Percentiles rank a stretch among this genome's conserved stretches.
phyloP scores from a whole-genome alignment of 441 rosid genomes.

The Geranium incanum region DNA sequence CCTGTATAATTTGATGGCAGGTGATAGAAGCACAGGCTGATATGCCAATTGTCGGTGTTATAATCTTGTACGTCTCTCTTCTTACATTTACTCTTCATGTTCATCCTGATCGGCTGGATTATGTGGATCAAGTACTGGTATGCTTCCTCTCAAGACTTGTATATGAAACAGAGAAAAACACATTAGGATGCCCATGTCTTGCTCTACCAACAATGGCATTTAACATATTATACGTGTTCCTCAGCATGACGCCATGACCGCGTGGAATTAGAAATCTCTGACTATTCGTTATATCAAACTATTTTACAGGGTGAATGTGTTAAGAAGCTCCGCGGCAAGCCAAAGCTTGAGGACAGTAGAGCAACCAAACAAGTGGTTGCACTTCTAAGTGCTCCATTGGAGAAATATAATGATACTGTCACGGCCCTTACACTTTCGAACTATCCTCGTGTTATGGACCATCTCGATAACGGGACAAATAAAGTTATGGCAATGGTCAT shows the following conservation, averaged over 20 bases:
- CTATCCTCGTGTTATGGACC: constrained; percentile 62
- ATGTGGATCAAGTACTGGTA: constrained; percentile 71
- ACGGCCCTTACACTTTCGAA: constrained; percentile 55
- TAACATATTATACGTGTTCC: constrained; percentile 11
- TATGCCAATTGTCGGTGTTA: constrained; percentile 60
- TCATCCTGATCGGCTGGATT: constrained; percentile 65
- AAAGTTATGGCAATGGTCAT: constrained; percentile 69
- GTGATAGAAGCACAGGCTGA: constrained; percentile 57
- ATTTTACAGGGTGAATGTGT: constrained; percentile 47
- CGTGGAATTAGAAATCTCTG: constrained; percentile 1
- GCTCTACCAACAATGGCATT: background rate
- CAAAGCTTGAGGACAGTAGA: constrained; percentile 48
- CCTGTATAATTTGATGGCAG: constrained; percentile 26
- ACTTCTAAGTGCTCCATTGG: constrained; percentile 62
- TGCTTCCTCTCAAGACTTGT: constrained; percentile 23
- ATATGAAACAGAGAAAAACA: background rate
- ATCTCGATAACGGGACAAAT: constrained; percentile 56
- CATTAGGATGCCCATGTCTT: constrained; percentile 5
- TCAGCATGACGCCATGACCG: constrained; percentile 10
- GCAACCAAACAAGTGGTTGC: constrained; percentile 62
- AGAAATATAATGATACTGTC: constrained; percentile 55
- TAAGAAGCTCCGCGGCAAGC: constrained; percentile 42
- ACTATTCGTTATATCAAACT: constrained; percentile 8
- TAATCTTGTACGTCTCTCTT: constrained; percentile 56
- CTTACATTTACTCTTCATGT: constrained; percentile 60